phyloP scores from a whole-genome alignment of 768 basidiomycete genomes.

The Lactarius quietus region DNA sequence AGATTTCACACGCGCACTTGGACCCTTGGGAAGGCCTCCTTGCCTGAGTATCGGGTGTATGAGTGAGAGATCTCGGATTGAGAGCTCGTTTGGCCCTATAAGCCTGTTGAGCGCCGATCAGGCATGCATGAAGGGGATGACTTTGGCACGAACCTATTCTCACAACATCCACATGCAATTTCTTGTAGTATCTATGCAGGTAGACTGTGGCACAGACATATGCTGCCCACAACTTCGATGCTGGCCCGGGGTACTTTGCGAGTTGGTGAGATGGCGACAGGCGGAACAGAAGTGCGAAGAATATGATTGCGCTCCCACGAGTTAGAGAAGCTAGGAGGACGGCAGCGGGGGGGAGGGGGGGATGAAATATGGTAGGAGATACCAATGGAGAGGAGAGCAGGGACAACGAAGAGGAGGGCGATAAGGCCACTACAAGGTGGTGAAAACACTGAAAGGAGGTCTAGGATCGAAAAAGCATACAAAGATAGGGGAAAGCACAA shows the following conservation, averaged over 20 bases:
- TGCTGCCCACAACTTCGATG: slow-evolving; percentile 32
- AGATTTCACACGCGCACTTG: background rate
- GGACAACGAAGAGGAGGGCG: background rate
- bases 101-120: background rate
- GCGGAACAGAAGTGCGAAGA: background rate
- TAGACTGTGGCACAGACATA: slow-evolving; percentile 27
- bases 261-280: background rate
- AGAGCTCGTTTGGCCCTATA: background rate
- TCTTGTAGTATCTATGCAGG: slow-evolving; percentile 32
- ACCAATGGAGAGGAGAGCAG: background rate
- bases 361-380: background rate
- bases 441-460: background rate
- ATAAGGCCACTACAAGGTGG: background rate
- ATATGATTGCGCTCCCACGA: background rate
- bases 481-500: background rate
- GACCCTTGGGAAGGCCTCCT: background rate
- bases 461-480: background rate
- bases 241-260: slow-evolving; percentile 38
- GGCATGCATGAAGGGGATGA: background rate
- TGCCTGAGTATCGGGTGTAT: background rate
- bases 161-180: slow-evolving; percentile 39
- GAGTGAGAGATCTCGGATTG: background rate
- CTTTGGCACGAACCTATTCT: slow-evolving; percentile 23
- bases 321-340: background rate
- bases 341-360: background rate